A percentile compares a stretch with the other conserved stretches of the same genome.
phyloP scores from a whole-genome alignment of 2,329 filamentous ascomycete species.

The Orbilia blumenaviensis region DNA sequence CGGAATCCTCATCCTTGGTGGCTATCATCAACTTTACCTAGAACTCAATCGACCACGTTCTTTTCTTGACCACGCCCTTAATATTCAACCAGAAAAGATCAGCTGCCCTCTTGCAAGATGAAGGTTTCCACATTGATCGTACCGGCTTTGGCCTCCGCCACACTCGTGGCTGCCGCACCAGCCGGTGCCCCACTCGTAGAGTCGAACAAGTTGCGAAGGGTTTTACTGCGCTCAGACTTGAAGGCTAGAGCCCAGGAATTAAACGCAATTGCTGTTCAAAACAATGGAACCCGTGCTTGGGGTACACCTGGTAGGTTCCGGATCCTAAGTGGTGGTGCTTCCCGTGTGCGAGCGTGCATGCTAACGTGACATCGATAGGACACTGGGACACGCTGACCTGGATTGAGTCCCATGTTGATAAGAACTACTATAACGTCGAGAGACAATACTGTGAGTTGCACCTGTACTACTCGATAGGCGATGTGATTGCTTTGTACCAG shows the following conservation, averaged over 20 bases:
- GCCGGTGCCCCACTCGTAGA: slow-evolving; percentile 58
- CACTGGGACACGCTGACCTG: slow-evolving; percentile 54
- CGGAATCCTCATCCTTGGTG: slow-evolving; percentile 18
- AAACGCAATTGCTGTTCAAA: slow-evolving; percentile 61
- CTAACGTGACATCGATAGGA: slow-evolving; percentile 48
- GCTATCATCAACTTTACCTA: neutral
- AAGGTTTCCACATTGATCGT: slow-evolving; percentile 40
- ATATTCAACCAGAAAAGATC: neutral
- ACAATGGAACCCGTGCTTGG: slow-evolving; percentile 64
- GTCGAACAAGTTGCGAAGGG: slow-evolving; percentile 61
- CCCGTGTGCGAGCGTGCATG: neutral
- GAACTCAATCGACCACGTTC: neutral
- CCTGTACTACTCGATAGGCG: slow-evolving; percentile 31
- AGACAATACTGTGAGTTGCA: slow-evolving; percentile 50
- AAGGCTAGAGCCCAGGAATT: slow-evolving; percentile 64
- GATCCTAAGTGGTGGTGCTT: slow-evolving; percentile 55
- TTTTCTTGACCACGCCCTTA: neutral
- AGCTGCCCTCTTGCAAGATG: slow-evolving; percentile 18
- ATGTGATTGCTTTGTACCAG: neutral
- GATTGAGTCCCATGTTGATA: slow-evolving; percentile 54
- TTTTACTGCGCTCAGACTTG: slow-evolving; percentile 62
- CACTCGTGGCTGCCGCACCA: slow-evolving; percentile 35
- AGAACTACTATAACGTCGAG: slow-evolving; percentile 44
- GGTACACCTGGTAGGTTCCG: slow-evolving; percentile 63
- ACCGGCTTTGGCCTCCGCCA: slow-evolving; percentile 40